Evolutionary conservation across 1,284 basidiomycete genomes (phyloP), one percentile per base, ranked within the genome.

Genomic region (Ceratorhiza oryzae-sativae): DNA sequence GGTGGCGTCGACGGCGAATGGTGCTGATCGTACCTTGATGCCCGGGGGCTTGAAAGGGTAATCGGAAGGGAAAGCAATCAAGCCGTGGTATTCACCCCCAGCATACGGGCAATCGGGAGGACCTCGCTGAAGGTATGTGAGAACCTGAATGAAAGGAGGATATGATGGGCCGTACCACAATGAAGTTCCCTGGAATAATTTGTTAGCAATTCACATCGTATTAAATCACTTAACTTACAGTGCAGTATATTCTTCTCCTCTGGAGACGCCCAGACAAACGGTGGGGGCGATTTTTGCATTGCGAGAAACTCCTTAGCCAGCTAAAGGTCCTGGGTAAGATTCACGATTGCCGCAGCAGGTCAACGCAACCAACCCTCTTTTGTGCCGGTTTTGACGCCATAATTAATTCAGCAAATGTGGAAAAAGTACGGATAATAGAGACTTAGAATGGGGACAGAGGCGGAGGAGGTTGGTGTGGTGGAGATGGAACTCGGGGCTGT

Each of bases 21-120:
- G 3, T 42, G 36, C 27, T 49, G n/a, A n/a, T 23, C 34, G 27
- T 71, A 90, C 91, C 86, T 97, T 98, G 84, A 98, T 97, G 71
- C 95, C 95, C 74, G 95, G 95, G 0, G 94, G 94, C 81, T 94
- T 95, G 84, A 95, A 96, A 55, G 94, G 92, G 79, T 95, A 98
- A 81, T 97, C 95, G 27, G 92, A 84, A 2, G 95, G 96, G 78
- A 97, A 97, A 71, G 94, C 81, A 42, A 94, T 85, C 27, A 91
- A 88, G n/a, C 90, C 95, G 77, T 96, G 93, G 79, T 94, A 98
- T 80, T 98, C 95, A 79, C 95, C 95, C 60, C 92, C 94, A n/a
- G 87, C 86, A 77, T 91, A 97, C 8, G 94, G 92, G 45, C 94
- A 93, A 80, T 97, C 96, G 63, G 94, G 91, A 32, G 95, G 95